These are phyloP conservation scores for Debaryomycetaceae sp. DNA, from an alignment of 1,139 yeast genomes.

Conservation along the genomic window DNA sequence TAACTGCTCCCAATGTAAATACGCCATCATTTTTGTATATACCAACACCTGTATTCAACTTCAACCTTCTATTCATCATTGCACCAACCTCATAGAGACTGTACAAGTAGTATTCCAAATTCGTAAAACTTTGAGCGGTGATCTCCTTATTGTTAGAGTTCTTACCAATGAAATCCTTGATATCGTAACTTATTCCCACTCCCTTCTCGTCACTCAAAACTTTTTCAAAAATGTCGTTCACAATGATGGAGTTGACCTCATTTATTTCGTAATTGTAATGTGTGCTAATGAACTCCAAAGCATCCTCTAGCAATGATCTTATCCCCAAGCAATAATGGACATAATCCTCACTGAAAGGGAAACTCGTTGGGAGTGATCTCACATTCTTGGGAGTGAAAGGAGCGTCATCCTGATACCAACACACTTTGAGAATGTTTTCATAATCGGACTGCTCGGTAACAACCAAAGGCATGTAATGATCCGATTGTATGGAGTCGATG, in stretches of 20 bases:
- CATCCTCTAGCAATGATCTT: slow-evolving; percentile 59
- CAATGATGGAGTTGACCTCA: slow-evolving; percentile 45
- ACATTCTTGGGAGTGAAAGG: slow-evolving; percentile 38
- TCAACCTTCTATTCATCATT: slow-evolving; percentile 36
- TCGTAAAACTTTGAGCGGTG: slow-evolving; percentile 82
- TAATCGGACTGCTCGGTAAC: slow-evolving; percentile 60
- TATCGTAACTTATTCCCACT: slow-evolving; percentile 62
- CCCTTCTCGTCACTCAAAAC: slow-evolving; percentile 53
- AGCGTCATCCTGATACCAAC: slow-evolving; percentile 67
- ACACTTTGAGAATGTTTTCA: slow-evolving; percentile 56
- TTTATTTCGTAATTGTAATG: slow-evolving; percentile 53
- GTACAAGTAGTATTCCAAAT: slow-evolving; percentile 77
- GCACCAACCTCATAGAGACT: slow-evolving; percentile 57
- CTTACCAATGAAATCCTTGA: slow-evolving; percentile 55
- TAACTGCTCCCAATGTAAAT: slow-evolving; percentile 40
- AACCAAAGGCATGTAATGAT: slow-evolving; percentile 84
- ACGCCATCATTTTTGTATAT: slow-evolving; percentile 41
- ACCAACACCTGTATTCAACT: slow-evolving; percentile 55
- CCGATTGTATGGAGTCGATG: slow-evolving; percentile 61
- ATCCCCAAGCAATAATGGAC: slow-evolving; percentile 80
- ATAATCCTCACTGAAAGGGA: slow-evolving; percentile 88
- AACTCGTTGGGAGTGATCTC: slow-evolving; percentile 55
- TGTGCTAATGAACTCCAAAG: slow-evolving; percentile 60
- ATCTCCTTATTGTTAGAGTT: slow-evolving; percentile 81
- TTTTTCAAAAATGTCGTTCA: slow-evolving; percentile 63